Percentiles rank a stretch among this genome's conserved stretches.
phyloP scores from a whole-genome alignment of 257 asterid genomes.

The Echium plantagineum region DNA sequence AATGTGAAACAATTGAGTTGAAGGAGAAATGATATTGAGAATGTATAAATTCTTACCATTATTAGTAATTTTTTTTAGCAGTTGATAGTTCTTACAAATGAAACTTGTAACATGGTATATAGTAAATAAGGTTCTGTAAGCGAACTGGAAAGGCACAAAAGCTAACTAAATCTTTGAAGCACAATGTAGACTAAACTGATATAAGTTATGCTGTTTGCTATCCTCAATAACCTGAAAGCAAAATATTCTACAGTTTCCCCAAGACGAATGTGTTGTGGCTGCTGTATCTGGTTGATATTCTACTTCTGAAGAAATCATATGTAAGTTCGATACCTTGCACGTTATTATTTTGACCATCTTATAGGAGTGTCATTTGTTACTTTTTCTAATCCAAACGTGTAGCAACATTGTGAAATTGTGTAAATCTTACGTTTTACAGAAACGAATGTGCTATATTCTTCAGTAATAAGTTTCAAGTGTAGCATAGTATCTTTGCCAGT shows the following conservation, averaged over 20 bases:
- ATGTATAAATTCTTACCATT: too few species aligned
- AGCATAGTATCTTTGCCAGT: background rate
- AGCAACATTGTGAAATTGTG: background rate
- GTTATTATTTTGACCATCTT: background rate
- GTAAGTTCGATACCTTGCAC: constrained; percentile 34
- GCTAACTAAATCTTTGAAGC: background rate
- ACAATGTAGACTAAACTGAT: background rate
- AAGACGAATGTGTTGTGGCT: constrained; percentile 91
- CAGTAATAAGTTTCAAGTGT: background rate
- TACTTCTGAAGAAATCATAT: constrained; percentile 67
- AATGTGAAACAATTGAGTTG: too few species aligned
- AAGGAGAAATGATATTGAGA: too few species aligned
- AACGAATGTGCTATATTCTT: background rate
- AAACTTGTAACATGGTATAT: too few species aligned
- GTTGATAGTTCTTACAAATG: too few species aligned
- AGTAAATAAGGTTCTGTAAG: too few species aligned
- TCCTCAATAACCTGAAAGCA: constrained; percentile 1
- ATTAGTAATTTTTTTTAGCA: too few species aligned
- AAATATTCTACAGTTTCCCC: constrained; percentile 50
- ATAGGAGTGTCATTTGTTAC: background rate
- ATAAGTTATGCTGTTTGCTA: background rate
- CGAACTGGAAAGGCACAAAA: background rate
- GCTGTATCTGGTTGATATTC: constrained; percentile 75
- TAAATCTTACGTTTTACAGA: background rate
- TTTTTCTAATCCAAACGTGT: background rate